Conservation (phyloP, 2,329 filamentous ascomycete species). For the Endocalyx cinctus region DNA sequence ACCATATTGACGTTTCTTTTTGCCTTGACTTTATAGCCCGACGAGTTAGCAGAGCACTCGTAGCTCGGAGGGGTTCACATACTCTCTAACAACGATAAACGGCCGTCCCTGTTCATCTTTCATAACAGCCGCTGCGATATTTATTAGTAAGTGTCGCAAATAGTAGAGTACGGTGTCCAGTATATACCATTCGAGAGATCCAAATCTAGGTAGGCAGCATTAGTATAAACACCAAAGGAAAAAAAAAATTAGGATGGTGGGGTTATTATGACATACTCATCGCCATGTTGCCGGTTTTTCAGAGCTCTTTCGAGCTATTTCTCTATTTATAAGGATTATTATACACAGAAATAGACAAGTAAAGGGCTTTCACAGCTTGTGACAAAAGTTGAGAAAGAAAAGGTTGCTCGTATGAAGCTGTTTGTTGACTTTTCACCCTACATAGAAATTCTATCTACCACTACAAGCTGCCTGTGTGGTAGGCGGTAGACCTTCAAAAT, state of each 20-base stretch:
- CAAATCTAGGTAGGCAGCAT: constrained; percentile 55
- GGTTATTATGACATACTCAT: constrained; percentile 46
- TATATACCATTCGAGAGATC: constrained; percentile 75
- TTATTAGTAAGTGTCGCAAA: constrained; percentile 12
- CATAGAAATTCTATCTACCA: too few species aligned
- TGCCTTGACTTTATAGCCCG: constrained; percentile 68
- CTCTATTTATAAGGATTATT: too few species aligned
- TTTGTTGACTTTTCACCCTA: too few species aligned
- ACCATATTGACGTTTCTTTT: constrained; percentile 94
- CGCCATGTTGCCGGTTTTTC: constrained; percentile 44
- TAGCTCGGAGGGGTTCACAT: constrained; percentile 35
- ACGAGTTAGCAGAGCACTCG: constrained; percentile 12
- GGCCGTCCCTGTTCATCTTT: constrained; percentile 97
- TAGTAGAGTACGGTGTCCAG: background rate
- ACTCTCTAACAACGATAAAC: constrained; percentile 98
- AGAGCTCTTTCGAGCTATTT: constrained; percentile 25
- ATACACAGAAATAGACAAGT: too few species aligned
- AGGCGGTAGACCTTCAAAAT: too few species aligned
- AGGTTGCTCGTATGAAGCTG: too few species aligned
- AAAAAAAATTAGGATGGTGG: too few species aligned
- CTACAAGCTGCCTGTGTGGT: too few species aligned
- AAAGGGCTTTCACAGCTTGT: too few species aligned
- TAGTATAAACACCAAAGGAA: constrained; percentile 16
- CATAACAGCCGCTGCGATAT: constrained; percentile 61
- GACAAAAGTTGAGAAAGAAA: too few species aligned